These are phyloP conservation scores for Suillus fuscotomentosus DNA, from an alignment of 768 basidiomycete genomes.

Conservation along the genomic window DNA sequence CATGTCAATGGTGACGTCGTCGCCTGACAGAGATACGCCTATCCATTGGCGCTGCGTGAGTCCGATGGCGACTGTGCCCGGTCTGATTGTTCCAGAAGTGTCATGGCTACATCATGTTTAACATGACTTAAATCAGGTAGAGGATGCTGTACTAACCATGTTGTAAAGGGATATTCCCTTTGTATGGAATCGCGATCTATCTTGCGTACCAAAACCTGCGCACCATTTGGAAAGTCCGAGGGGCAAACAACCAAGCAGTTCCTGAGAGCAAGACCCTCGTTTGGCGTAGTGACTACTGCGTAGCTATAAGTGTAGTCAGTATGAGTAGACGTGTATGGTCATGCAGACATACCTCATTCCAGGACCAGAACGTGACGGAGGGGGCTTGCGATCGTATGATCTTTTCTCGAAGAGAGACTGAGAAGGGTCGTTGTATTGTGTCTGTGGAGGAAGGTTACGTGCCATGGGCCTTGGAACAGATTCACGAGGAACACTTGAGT, in stretches of 20 bases:
- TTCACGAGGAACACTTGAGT: slow-evolving; percentile 43
- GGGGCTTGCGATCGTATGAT: slow-evolving; percentile 39
- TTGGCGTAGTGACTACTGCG: slow-evolving; percentile 59
- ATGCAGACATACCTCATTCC: slow-evolving; percentile 21
- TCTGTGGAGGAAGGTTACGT: slow-evolving; percentile 38
- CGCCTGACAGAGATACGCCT: slow-evolving; percentile 75
- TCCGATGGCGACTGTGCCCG: slow-evolving; percentile 75
- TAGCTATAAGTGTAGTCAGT: slow-evolving; percentile 36
- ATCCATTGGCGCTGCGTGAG: slow-evolving; percentile 87
- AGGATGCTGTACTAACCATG: slow-evolving; percentile 50
- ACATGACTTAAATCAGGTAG: background rate
- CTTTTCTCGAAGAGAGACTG: slow-evolving; percentile 50
- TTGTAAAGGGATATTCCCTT: slow-evolving; percentile 59
- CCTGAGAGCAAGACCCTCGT: slow-evolving; percentile 66
- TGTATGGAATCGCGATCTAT: slow-evolving; percentile 20
- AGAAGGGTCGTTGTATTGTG: slow-evolving; percentile 57
- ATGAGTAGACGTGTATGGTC: background rate
- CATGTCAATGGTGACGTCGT: slow-evolving; percentile 68
- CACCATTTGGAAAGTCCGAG: slow-evolving; percentile 67
- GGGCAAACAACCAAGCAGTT: slow-evolving; percentile 83
- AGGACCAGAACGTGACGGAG: slow-evolving; percentile 27
- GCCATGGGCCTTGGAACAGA: slow-evolving; percentile 34
- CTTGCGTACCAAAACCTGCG: slow-evolving; percentile 74
- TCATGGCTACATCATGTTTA: slow-evolving; percentile 63
- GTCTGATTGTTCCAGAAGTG: slow-evolving; percentile 65